These are phyloP conservation scores for Artemisia tridentata DNA, from an alignment of 129 eudicot species.

Conservation along the genomic window DNA sequence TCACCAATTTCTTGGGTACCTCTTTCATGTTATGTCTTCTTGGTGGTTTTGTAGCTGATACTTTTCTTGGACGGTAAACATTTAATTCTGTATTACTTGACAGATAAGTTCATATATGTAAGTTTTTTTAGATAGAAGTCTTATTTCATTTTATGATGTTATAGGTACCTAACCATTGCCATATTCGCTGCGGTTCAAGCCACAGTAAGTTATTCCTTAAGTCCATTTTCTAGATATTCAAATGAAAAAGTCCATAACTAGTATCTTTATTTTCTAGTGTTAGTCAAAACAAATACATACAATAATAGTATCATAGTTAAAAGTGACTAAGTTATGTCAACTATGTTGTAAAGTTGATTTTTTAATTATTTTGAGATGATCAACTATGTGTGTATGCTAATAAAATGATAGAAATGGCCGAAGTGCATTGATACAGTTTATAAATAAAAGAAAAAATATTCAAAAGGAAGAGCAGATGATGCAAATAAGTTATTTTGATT, in stretches of 20 bases:
- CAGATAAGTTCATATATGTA: background rate
- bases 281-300: no score
- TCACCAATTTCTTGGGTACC: slow-evolving; percentile 87
- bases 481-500: no score
- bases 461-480: no score
- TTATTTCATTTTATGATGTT: slow-evolving; percentile 12
- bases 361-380: slow-evolving; percentile 10
- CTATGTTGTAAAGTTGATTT: background rate
- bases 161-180: slow-evolving; percentile 72
- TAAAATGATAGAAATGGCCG: no score
- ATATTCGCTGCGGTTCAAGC: slow-evolving; percentile 79
- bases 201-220: slow-evolving; percentile 45
- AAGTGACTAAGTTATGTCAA: slow-evolving; percentile 6
- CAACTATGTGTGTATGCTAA: no score
- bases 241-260: slow-evolving; percentile 13
- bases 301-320: background rate
- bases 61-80: slow-evolving; percentile 71
- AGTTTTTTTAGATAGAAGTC: background rate
- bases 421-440: no score
- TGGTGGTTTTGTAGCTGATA: slow-evolving; percentile 90
- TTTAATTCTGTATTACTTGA: background rate
- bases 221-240: background rate
- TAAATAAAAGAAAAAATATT: no score
- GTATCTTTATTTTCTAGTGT: background rate
- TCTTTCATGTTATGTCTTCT: slow-evolving; percentile 84